Conservation (phyloP, 495 filamentous ascomycete genomes). For the Penicillium taxi region DNA sequence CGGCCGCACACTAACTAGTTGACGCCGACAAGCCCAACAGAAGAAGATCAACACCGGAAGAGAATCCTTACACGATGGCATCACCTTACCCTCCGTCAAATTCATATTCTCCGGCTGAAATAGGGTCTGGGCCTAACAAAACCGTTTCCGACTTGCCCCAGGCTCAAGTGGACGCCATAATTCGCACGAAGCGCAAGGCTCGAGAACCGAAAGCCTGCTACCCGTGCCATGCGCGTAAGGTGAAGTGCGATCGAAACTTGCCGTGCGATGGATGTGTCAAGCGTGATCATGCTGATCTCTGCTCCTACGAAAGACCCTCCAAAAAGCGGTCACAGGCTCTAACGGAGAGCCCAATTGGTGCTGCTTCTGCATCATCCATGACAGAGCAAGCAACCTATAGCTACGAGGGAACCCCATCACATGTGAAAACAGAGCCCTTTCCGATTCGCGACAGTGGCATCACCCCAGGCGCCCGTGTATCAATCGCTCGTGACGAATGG, state of each 20-base stretch:
- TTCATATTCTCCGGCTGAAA: conserved; percentile 33
- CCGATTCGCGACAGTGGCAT: conserved; percentile 15
- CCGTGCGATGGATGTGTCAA: conserved; percentile 69
- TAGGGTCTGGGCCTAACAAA: conserved; percentile 15
- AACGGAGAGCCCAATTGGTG: conserved; percentile 20
- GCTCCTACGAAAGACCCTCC: conserved; percentile 63
- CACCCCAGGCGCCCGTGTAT: conserved; percentile 23
- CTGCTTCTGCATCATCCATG: conserved; percentile 7
- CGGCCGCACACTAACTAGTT: too few relatives aligned
- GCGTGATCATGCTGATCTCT: conserved; percentile 62
- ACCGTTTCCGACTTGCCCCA: conserved; percentile 39
- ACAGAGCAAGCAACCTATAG: conserved; percentile 17
- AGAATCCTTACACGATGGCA: conserved; percentile 31
- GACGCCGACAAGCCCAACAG: too few relatives aligned
- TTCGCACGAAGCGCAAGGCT: conserved; percentile 42
- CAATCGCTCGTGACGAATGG: conserved; percentile 42
- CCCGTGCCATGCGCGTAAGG: conserved; percentile 65
- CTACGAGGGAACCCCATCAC: conserved; percentile 16
- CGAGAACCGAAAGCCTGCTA: conserved; percentile 55
- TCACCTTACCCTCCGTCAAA: conserved; percentile 31
- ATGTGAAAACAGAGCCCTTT: conserved; percentile 23
- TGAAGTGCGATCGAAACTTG: conserved; percentile 66
- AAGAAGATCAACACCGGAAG: too few relatives aligned
- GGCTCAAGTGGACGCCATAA: conserved; percentile 43
- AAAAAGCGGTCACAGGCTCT: conserved; percentile 40